phyloP scores from a whole-genome alignment of 441 rosid species.

The Omphalea diandra region DNA sequence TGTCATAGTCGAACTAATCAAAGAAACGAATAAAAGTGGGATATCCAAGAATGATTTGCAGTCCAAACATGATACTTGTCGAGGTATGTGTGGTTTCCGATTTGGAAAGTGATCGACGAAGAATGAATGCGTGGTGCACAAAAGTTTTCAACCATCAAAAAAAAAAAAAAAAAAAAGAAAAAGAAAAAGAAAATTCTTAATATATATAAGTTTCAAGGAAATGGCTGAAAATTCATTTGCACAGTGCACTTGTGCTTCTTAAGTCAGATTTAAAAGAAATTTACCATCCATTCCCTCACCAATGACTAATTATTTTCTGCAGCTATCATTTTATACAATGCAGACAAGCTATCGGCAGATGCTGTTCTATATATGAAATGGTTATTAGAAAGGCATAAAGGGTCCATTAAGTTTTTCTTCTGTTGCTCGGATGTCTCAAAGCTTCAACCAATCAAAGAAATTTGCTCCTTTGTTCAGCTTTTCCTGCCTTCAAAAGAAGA shows the following conservation, averaged over 20 bases:
- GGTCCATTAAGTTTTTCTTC: constrained; percentile 45
- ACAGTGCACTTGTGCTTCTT: no score
- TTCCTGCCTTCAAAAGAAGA: constrained; percentile 46
- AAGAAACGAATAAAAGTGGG: constrained; percentile 32
- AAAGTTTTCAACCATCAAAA: no score
- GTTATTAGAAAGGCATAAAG: constrained; percentile 46
- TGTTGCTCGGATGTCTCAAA: constrained; percentile 55
- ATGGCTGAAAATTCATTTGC: neutral
- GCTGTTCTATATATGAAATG: constrained; percentile 51
- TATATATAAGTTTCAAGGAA: neutral
- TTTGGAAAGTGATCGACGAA: neutral
- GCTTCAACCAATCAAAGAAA: constrained; percentile 46
- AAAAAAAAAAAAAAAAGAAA: no score
- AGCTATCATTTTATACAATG: constrained; percentile 52
- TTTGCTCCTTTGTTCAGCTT: constrained; percentile 46
- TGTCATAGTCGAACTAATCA: constrained; percentile 52
- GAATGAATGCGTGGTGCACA: neutral
- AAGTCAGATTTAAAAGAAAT: no score
- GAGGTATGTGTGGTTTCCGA: constrained; percentile 28
- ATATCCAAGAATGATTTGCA: constrained; percentile 17
- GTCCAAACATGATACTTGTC: constrained; percentile 24
- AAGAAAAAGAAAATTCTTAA: no score
- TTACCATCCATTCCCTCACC: neutral
- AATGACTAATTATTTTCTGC: constrained; percentile 17
- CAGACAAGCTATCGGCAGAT: constrained; percentile 52